Conservation (phyloP, 306 rosid species). For the Vigna trinervia region DNA sequence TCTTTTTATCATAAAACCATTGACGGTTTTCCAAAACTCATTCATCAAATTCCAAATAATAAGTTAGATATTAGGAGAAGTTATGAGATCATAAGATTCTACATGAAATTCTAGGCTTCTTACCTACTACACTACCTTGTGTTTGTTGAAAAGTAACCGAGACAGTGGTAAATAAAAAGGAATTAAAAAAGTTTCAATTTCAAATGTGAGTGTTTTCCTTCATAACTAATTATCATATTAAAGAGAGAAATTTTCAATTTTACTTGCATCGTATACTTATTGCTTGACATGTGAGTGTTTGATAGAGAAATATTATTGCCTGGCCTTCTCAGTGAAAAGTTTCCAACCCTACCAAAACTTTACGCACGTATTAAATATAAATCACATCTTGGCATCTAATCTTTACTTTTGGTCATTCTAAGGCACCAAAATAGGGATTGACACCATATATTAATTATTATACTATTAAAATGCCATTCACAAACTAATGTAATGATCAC, state of each 20-base stretch:
- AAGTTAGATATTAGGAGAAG: background rate
- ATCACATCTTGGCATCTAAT: background rate
- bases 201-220: too few relatives aligned
- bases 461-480: background rate
- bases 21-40: constrained; percentile 21
- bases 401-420: background rate
- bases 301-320: background rate
- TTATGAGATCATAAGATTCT: background rate
- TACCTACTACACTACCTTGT: background rate
- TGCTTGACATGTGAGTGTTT: background rate
- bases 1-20: background rate
- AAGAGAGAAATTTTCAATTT: too few relatives aligned
- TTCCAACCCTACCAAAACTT: constrained; percentile 7
- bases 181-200: background rate
- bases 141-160: constrained; percentile 17
- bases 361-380: background rate
- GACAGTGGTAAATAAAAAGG: background rate
- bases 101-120: background rate
- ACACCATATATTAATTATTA: background rate
- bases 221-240: too few relatives aligned
- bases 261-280: too few relatives aligned
- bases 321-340: background rate
- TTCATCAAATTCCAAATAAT: background rate
- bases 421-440: background rate
- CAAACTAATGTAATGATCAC: background rate